Conservation (phyloP, 1,284 basidiomycete species). For the Mycena sp. region DNA sequence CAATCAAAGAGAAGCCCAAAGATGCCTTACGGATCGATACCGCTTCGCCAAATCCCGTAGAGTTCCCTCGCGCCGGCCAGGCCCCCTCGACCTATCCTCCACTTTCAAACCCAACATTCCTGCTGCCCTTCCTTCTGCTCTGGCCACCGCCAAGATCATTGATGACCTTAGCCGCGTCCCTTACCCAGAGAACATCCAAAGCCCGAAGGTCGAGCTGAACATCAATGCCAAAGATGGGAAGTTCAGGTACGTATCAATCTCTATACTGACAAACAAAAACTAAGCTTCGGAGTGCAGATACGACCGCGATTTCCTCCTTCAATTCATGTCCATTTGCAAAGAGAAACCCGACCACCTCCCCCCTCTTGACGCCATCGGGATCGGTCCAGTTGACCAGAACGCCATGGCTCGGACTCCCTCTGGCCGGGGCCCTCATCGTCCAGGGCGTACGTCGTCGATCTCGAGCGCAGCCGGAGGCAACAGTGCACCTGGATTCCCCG, state of each 20-base stretch:
- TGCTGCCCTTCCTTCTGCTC: conserved; percentile 65
- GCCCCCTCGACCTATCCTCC: conserved; percentile 74
- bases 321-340: conserved; percentile 96
- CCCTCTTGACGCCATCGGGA: conserved; percentile 89
- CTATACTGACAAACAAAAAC: not conserved
- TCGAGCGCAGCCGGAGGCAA: conserved; percentile 64
- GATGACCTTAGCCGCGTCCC: conserved; percentile 82
- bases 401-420: conserved; percentile 53
- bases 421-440: conserved; percentile 70
- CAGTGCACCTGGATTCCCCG: conserved; percentile 47
- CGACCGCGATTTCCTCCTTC: conserved; percentile 96
- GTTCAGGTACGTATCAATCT: conserved; percentile 70
- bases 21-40: conserved; percentile 73
- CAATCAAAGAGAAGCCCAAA: conserved; percentile 44
- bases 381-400: conserved; percentile 56
- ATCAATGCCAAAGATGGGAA: conserved; percentile 86
- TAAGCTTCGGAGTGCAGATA: conserved; percentile 63
- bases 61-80: conserved; percentile 65
- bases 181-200: conserved; percentile 88
- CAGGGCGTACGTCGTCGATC: conserved; percentile 41
- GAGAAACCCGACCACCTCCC: conserved; percentile 94
- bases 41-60: conserved; percentile 48
- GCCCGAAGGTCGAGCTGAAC: conserved; percentile 90
- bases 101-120: conserved; percentile 45
- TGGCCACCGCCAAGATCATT: conserved; percentile 82